Evolutionary conservation across 139 green algal genomes (phyloP).

Genomic region (Axilococcus clingmanii): DNA sequence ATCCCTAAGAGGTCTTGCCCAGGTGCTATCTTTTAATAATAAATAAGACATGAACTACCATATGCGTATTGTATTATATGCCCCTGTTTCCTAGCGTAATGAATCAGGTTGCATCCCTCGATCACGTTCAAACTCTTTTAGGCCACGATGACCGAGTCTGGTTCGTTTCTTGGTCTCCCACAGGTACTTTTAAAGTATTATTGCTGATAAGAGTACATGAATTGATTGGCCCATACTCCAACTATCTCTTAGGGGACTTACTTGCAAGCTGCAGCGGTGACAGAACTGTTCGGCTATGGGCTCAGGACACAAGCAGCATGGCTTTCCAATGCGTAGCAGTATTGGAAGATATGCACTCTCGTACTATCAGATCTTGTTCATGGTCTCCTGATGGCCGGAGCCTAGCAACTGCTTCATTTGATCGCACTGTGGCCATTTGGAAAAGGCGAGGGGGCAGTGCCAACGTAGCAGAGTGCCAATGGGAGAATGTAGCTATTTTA

Average conservation of each 20-base stretch:
- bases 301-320: conserved; percentile 1
- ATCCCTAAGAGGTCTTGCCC: too few relatives aligned
- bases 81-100: too few relatives aligned
- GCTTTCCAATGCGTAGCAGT: conserved; percentile 52
- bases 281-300: conserved; percentile 84
- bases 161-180: conserved; percentile 71
- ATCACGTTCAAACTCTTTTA: too few relatives aligned
- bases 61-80: too few relatives aligned
- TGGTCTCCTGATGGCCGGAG: conserved; percentile 73
- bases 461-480: too few relatives aligned
- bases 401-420: conserved; percentile 84
- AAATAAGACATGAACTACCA: too few relatives aligned
- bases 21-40: too few relatives aligned
- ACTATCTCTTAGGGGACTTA: conserved; percentile 38
- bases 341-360: conserved; percentile 70
- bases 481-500: conserved; percentile 71
- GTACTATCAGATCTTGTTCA: conserved; percentile 60
- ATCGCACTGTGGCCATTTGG: conserved; percentile 81
- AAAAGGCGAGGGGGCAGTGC: conserved; percentile 35
- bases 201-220: not conserved
- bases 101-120: too few relatives aligned
- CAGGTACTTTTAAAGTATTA: conserved; percentile 28
- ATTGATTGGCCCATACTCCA: not conserved
- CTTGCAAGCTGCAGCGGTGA: conserved; percentile 85
- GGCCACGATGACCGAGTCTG: conserved; percentile 77